phyloP scores from a whole-genome alignment of 2,329 filamentous ascomycete species.

The Chaetomium sp. region DNA sequence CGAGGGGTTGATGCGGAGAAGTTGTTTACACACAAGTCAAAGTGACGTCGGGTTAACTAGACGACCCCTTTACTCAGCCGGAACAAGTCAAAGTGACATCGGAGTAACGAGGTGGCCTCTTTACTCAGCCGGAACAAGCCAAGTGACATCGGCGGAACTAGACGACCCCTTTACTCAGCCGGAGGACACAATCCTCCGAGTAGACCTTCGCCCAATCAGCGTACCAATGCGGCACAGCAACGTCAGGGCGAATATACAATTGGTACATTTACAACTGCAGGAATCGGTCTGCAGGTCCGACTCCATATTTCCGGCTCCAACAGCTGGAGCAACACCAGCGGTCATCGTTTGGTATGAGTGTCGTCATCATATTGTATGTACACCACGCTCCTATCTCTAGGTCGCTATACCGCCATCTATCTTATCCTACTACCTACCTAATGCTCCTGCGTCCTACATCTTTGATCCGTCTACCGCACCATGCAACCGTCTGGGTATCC shows the following conservation, averaged over 20 bases:
- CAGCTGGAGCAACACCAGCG: neutral
- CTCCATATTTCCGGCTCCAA: neutral
- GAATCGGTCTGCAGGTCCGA: neutral
- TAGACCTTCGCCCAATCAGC: neutral
- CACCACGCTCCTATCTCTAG: neutral
- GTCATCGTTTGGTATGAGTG: neutral
- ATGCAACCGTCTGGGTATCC: constrained; percentile 10
- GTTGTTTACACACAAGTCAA: neutral
- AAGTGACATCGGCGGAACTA: neutral
- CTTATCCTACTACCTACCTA: neutral
- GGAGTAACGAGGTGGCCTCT: too few species aligned
- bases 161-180: neutral
- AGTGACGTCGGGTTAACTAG: neutral
- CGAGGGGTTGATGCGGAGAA: neutral
- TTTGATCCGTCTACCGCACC: constrained; percentile 3
- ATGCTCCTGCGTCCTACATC: neutral
- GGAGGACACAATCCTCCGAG: neutral
- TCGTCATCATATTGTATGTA: neutral
- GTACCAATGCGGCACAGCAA: neutral
- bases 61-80: neutral
- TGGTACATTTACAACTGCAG: neutral
- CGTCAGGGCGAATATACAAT: neutral
- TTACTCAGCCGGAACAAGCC: too few species aligned
- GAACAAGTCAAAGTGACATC: too few species aligned
- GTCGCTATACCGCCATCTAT: constrained; percentile 1